Evolutionary conservation across 108 stramenopile genomes (phyloP).

Genomic region (Nitzschia sp.): DNA sequence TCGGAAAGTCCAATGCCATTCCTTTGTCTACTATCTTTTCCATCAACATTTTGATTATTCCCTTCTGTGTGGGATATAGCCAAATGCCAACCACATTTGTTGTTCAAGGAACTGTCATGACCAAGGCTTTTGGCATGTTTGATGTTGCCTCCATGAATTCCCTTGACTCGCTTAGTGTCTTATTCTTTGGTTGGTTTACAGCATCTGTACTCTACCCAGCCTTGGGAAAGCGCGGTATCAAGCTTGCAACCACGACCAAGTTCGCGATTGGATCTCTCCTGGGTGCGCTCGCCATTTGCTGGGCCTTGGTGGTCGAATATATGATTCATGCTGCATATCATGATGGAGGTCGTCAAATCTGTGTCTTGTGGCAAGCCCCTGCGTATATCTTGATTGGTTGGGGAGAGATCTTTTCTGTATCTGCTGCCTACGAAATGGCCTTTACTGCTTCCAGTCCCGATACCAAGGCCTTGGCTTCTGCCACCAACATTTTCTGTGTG

Average conservation of each 20-base stretch:
- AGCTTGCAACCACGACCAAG: constrained; percentile 76
- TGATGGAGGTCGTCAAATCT: constrained; percentile 54
- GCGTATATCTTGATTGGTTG: constrained; percentile 78
- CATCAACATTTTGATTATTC: constrained; percentile 51
- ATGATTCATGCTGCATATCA: constrained; percentile 60
- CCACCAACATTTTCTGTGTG: constrained; percentile 75
- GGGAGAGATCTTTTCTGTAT: constrained; percentile 86
- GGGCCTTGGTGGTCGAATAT: constrained; percentile 70
- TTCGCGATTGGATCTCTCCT: constrained; percentile 78
- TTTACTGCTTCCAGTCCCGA: constrained; percentile 75
- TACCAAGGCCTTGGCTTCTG: constrained; percentile 74
- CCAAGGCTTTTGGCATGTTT: constrained; percentile 59
- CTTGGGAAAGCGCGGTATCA: constrained; percentile 59
- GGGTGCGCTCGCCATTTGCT: constrained; percentile 66
- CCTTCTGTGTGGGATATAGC: constrained; percentile 73
- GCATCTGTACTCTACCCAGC: constrained; percentile 65
- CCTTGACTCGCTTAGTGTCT: constrained; percentile 70
- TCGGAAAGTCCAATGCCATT: constrained; percentile 12
- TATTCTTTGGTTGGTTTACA: constrained; percentile 69
- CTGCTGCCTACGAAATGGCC: constrained; percentile 80
- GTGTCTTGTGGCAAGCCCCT: constrained; percentile 76
- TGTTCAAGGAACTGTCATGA: constrained; percentile 84
- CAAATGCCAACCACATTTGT: constrained; percentile 73
- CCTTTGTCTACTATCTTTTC: constrained; percentile 47
- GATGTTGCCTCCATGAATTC: constrained; percentile 83